phyloP scores from a whole-genome alignment of 179 eudicot genomes.

The Drosera spatulata region DNA sequence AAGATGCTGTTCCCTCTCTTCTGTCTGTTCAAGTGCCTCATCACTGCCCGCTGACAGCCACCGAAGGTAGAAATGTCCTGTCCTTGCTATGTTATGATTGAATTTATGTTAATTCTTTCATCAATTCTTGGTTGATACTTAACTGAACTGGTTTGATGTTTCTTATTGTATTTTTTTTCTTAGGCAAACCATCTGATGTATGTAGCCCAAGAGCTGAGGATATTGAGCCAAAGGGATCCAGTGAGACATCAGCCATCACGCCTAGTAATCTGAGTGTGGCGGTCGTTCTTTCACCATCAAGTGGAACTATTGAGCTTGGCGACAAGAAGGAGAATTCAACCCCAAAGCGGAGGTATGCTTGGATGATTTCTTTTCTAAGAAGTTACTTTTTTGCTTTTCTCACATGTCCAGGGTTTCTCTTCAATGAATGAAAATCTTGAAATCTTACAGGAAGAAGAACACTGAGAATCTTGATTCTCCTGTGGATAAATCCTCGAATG shows the following conservation, averaged over 20 bases:
- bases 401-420: constrained; percentile 4
- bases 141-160: neutral
- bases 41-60: constrained; percentile 14
- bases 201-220: constrained; percentile 23
- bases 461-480: constrained; percentile 21
- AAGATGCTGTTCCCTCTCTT: constrained; percentile 19
- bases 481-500: constrained; percentile 36
- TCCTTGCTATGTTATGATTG: constrained; percentile 7
- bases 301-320: constrained; percentile 22
- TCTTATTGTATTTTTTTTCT: constrained; percentile 15
- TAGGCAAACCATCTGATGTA: constrained; percentile 27
- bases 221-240: constrained; percentile 20
- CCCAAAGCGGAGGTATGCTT: constrained; percentile 51
- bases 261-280: constrained; percentile 15
- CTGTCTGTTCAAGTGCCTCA: constrained; percentile 36
- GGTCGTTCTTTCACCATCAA: constrained; percentile 18
- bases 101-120: constrained; percentile 4
- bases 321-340: constrained; percentile 16
- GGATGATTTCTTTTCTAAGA: neutral
- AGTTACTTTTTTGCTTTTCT: constrained; percentile 1
- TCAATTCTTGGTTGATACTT: neutral
- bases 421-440: constrained; percentile 1
- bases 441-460: constrained; percentile 50
- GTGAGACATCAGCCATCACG: constrained; percentile 16
- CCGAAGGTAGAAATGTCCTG: constrained; percentile 34